phyloP scores from a whole-genome alignment of 1,284 basidiomycete genomes.

The Xerocomus nothofagi region DNA sequence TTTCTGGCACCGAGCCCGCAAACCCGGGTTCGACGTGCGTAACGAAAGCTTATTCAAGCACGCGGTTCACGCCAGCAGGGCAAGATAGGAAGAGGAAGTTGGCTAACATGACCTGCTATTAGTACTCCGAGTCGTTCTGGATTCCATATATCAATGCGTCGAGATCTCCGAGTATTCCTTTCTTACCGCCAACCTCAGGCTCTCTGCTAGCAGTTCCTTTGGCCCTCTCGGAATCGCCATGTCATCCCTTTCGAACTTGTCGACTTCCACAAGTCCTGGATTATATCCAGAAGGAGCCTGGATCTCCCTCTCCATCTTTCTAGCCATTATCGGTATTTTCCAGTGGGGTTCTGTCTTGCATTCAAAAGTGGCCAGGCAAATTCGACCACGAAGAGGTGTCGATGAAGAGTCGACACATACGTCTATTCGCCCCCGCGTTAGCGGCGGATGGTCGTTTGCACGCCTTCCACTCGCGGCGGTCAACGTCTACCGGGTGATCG shows the following conservation, averaged over 20 bases:
- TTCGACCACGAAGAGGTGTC: not conserved
- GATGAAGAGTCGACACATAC: conserved; percentile 26
- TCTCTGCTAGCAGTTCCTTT: not conserved
- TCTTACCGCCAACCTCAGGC: too few species aligned
- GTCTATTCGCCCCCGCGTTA: not conserved
- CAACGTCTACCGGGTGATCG: conserved; percentile 48
- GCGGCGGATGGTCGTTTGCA: conserved; percentile 17
- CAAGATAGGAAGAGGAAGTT: not conserved
- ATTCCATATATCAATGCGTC: conserved; percentile 16
- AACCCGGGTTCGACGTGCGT: too few species aligned
- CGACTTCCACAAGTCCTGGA: not conserved
- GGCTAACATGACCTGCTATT: not conserved
- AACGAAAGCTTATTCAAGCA: too few species aligned
- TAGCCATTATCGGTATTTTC: conserved; percentile 41
- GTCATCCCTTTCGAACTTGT: not conserved
- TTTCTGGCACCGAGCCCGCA: too few species aligned
- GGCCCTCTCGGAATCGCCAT: conserved; percentile 4
- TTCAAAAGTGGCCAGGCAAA: conserved; percentile 25
- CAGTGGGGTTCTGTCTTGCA: conserved; percentile 33
- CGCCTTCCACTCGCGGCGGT: conserved; percentile 40
- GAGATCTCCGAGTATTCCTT: not conserved
- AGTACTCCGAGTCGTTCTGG: too few species aligned
- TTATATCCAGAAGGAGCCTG: conserved; percentile 44
- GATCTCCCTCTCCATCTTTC: conserved; percentile 44
- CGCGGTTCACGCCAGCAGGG: too few species aligned